These are phyloP conservation scores for Tuber umbilicatum DNA, from an alignment of 495 filamentous ascomycete genomes.

Conservation along the genomic window DNA sequence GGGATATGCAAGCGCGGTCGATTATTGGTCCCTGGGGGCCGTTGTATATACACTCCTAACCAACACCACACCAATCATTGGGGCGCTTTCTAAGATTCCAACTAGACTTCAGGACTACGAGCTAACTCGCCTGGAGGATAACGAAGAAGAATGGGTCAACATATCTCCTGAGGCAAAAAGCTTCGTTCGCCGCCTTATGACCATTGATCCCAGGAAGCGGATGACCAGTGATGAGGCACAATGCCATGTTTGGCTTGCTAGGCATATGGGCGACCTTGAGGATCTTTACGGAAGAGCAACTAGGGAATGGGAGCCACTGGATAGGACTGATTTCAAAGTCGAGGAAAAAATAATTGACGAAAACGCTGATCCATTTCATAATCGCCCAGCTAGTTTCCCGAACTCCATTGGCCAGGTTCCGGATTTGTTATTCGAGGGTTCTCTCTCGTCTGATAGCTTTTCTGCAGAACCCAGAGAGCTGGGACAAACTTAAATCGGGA, in stretches of 20 bases:
- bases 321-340: neutral
- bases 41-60: constrained; percentile 51
- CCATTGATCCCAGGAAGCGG: constrained; percentile 49
- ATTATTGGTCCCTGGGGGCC: constrained; percentile 60
- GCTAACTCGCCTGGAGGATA: constrained; percentile 44
- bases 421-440: neutral
- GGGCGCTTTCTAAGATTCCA: constrained; percentile 19
- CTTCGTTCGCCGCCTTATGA: constrained; percentile 52
- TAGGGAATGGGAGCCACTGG: constrained; percentile 45
- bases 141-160: constrained; percentile 41
- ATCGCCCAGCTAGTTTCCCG: neutral
- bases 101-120: constrained; percentile 38
- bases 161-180: constrained; percentile 48
- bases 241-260: constrained; percentile 55
- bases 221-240: constrained; percentile 54
- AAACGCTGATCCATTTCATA: neutral
- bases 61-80: constrained; percentile 47
- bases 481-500: neutral
- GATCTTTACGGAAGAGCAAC: constrained; percentile 49
- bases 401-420: neutral
- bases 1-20: constrained; percentile 59
- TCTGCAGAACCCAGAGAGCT: neutral
- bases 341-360: neutral
- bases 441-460: neutral
- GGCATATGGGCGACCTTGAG: constrained; percentile 46